Evolutionary conservation across 805 yeast genomes (phyloP), one percentile per base, ranked within the genome.

Genomic region (Starmerella kuoi): DNA sequence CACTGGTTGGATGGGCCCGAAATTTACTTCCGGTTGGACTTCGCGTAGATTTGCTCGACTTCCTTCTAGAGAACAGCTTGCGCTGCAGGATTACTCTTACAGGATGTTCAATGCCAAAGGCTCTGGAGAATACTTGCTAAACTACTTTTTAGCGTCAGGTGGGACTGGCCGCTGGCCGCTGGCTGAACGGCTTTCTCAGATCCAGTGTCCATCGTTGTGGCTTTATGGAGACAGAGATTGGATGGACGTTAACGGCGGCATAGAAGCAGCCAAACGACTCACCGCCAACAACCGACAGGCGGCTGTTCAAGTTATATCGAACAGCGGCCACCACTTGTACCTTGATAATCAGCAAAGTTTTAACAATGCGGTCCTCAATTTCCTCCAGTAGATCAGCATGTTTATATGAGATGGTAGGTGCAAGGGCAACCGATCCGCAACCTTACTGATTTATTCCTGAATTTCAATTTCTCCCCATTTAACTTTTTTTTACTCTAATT

Each of bases 41-140:
- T 69, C 74, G 6, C 66, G 95, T 41, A 62, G 97, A 38, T 88
- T 91, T 58, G 73, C 85, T 19, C 68, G 70, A 32, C 62, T 83
- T 31, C 48, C 60, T 5, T 45, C 44, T 2, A 57, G 55, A 24
- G 79, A 77, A 53, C 61, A 69, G 19, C 59, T 61, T 19, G 64
- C 73, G 5, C 63, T 88, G 50, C 97, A 91, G 56, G 67, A 68
- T 50, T 91, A 91, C 58, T 67, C 88, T 0, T 87, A 88, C 60
- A 73, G 77, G 3, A 83, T 87, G 11, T 91, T 91, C 67, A 82
- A 78, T 50, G 79, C 83, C 6, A 73, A 69, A 3, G 98, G 98
- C 0, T 82, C 93, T 0, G 97, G 97, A 5, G 98, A 88, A 62
- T 88, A 88, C 58, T 77, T 88, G 67, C 65, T 91, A 50, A 81